phyloP scores from a whole-genome alignment of 164 flowering plant genomes.

The Nelumbo lutea region DNA sequence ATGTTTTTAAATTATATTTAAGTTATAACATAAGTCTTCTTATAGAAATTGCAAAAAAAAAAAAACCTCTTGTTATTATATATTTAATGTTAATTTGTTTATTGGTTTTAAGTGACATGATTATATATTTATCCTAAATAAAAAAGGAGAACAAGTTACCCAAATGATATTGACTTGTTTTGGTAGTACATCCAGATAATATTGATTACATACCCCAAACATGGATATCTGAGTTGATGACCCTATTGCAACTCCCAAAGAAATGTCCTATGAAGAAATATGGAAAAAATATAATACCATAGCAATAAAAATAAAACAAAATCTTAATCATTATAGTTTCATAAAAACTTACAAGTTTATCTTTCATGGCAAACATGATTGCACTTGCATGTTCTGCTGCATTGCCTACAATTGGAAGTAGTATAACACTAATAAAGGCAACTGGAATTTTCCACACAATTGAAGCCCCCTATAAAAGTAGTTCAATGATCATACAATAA shows the following conservation, averaged over 20 bases:
- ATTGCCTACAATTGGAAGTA: constrained; percentile 82
- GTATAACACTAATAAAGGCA: constrained; percentile 61
- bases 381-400: constrained; percentile 90
- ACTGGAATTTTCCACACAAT: constrained; percentile 54
- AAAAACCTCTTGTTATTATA: too few relatives aligned
- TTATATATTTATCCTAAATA: too few relatives aligned
- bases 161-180: background rate
- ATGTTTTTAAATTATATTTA: too few relatives aligned
- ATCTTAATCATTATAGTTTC: background rate
- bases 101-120: too few relatives aligned
- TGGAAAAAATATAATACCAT: background rate
- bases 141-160: too few relatives aligned
- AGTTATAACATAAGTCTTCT: too few relatives aligned
- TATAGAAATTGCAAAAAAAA: too few relatives aligned
- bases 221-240: constrained; percentile 69
- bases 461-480: constrained; percentile 51
- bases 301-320: background rate
- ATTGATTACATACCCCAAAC: constrained; percentile 43
- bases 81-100: too few relatives aligned
- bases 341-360: constrained; percentile 53
- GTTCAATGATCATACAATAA: background rate
- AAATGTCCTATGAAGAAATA: constrained; percentile 44
- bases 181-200: background rate
- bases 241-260: constrained; percentile 70
- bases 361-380: constrained; percentile 73